phyloP scores from a whole-genome alignment of 208 protist species.

The Giardia duodenalis region DNA sequence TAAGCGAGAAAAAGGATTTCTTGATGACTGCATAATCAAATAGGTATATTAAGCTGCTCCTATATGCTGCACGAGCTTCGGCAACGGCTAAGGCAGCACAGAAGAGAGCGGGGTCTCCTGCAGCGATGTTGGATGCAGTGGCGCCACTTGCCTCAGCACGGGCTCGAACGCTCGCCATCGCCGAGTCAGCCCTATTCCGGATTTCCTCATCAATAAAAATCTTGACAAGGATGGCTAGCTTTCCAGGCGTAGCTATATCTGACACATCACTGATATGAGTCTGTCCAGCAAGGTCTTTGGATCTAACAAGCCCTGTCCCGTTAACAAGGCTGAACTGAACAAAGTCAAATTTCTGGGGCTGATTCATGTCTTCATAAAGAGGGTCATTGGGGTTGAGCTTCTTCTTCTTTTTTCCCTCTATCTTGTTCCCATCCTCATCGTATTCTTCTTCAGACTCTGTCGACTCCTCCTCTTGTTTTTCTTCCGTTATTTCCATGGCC shows the following conservation, averaged over 20 bases:
- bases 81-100: neutral
- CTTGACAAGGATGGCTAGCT: neutral
- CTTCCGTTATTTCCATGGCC: neutral
- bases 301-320: too few relatives aligned
- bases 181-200: neutral
- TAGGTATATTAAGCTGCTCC: neutral
- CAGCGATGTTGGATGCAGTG: neutral
- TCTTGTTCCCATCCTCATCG: neutral
- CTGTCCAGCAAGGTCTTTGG: too few relatives aligned
- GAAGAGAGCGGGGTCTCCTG: neutral
- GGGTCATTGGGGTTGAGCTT: neutral
- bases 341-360: neutral
- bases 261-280: too few relatives aligned
- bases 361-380: neutral
- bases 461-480: conserved; percentile 10
- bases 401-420: conserved; percentile 20
- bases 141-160: neutral
- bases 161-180: conserved; percentile 10
- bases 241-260: neutral
- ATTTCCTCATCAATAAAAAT: neutral
- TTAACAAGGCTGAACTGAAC: neutral
- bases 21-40: neutral
- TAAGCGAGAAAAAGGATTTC: neutral
- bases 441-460: neutral
- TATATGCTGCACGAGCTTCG: neutral